Percentiles rank a stretch among this genome's conserved stretches.
phyloP scores from a whole-genome alignment of 495 filamentous ascomycete genomes.

The Jackrogersella multiformis region DNA sequence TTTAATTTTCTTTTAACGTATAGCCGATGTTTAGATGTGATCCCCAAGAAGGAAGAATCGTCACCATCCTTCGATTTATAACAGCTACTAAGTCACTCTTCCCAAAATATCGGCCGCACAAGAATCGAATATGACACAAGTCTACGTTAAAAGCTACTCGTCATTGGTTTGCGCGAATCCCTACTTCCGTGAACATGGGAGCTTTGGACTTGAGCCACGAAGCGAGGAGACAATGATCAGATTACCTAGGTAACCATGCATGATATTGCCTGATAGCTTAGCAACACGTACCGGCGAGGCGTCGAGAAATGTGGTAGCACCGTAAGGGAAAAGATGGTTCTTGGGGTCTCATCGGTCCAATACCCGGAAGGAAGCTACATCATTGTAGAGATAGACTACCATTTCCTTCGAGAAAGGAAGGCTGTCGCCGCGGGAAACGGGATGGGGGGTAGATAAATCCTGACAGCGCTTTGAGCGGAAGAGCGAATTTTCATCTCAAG shows the following conservation, averaged over 20 bases:
- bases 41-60: slow-evolving; percentile 9
- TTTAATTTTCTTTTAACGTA: not conserved
- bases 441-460: slow-evolving; percentile 30
- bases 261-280: slow-evolving; percentile 9
- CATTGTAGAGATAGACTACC: slow-evolving; percentile 20
- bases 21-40: slow-evolving; percentile 2
- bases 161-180: slow-evolving; percentile 22
- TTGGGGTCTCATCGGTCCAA: slow-evolving; percentile 24
- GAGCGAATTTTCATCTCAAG: slow-evolving; percentile 6
- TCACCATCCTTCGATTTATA: slow-evolving; percentile 26
- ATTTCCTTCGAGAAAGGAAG: slow-evolving; percentile 24
- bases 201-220: slow-evolving; percentile 14
- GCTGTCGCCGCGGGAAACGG: slow-evolving; percentile 20
- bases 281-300: slow-evolving; percentile 13
- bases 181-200: not conserved
- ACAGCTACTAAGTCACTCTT: slow-evolving; percentile 1
- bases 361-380: slow-evolving; percentile 24
- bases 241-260: slow-evolving; percentile 21
- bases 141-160: slow-evolving; percentile 2
- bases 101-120: not conserved
- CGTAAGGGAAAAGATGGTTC: not conserved
- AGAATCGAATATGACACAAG: slow-evolving; percentile 25
- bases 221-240: slow-evolving; percentile 18
- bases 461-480: slow-evolving; percentile 3
- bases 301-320: slow-evolving; percentile 31